Evolutionary conservation across 2,329 filamentous ascomycete genomes (phyloP).

Genomic region (Albifimbria verrucaria): DNA sequence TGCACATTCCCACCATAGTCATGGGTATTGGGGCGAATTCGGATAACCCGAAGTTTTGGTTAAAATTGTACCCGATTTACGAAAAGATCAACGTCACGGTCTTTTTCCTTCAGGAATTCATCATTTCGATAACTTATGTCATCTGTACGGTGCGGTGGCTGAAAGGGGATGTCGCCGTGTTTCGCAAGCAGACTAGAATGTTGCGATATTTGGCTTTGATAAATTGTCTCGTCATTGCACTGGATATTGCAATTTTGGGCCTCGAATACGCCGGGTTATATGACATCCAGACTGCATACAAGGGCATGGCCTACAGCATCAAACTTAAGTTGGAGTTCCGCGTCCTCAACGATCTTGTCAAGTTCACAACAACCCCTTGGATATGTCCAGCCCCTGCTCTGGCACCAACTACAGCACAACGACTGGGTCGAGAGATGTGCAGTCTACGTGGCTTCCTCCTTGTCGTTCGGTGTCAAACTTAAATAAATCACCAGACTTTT

Average conservation of each 20-base stretch:
- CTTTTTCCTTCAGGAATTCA: conserved; percentile 52
- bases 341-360: conserved; percentile 30
- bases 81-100: conserved; percentile 52
- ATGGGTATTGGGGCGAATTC: conserved; percentile 51
- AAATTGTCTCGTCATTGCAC: conserved; percentile 38
- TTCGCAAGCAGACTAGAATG: conserved; percentile 5
- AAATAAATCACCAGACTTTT: too few relatives aligned
- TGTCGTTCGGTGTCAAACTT: too few relatives aligned
- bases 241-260: conserved; percentile 35
- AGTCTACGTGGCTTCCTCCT: too few relatives aligned
- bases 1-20: conserved; percentile 53
- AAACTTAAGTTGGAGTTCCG: conserved; percentile 35
- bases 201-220: conserved; percentile 32
- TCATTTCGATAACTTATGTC: conserved; percentile 51
- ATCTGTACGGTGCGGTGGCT: conserved; percentile 7
- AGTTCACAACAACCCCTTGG: conserved; percentile 13
- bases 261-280: conserved; percentile 28
- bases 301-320: conserved; percentile 30
- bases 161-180: not conserved
- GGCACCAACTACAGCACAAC: not conserved
- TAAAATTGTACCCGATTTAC: conserved; percentile 34
- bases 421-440: too few relatives aligned
- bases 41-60: conserved; percentile 7
- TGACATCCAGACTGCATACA: conserved; percentile 29
- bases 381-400: not conserved